phyloP scores from a whole-genome alignment of 352 stramenopile species.

The Phytophthora litchii region DNA sequence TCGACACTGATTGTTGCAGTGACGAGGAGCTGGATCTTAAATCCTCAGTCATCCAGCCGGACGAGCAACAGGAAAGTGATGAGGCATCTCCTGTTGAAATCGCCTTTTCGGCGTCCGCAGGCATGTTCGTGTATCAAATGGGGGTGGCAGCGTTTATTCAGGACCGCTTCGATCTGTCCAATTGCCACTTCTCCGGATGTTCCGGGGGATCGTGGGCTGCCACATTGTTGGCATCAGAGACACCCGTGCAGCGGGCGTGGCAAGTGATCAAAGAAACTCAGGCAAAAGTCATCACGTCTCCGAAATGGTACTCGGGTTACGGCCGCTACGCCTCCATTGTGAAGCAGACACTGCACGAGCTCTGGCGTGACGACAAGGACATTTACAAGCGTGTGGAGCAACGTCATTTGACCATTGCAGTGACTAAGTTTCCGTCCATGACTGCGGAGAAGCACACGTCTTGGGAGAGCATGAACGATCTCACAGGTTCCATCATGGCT shows the following conservation, averaged over 20 bases:
- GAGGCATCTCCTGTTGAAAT: slow-evolving; percentile 49
- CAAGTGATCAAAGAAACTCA: slow-evolving; percentile 61
- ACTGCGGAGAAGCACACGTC: slow-evolving; percentile 54
- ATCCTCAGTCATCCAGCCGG: slow-evolving; percentile 4
- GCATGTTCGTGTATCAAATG: slow-evolving; percentile 80
- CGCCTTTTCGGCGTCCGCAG: slow-evolving; percentile 69
- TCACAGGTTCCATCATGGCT: slow-evolving; percentile 68
- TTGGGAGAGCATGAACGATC: slow-evolving; percentile 63
- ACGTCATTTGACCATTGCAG: slow-evolving; percentile 56
- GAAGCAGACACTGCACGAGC: slow-evolving; percentile 49
- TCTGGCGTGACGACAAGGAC: slow-evolving; percentile 60
- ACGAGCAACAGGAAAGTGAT: slow-evolving; percentile 6
- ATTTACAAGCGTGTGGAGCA: slow-evolving; percentile 50
- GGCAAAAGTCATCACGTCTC: slow-evolving; percentile 41
- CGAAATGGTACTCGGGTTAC: slow-evolving; percentile 73
- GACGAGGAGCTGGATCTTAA: slow-evolving; percentile 43
- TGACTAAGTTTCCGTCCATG: slow-evolving; percentile 71
- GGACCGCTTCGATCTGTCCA: slow-evolving; percentile 52
- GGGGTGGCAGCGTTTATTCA: slow-evolving; percentile 71
- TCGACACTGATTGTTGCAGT: slow-evolving; percentile 36
- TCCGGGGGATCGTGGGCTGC: slow-evolving; percentile 39
- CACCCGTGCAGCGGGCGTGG: slow-evolving; percentile 51
- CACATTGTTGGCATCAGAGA: slow-evolving; percentile 54
- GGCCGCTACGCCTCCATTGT: slow-evolving; percentile 64
- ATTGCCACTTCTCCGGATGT: slow-evolving; percentile 43